A percentile compares a stretch with the other conserved stretches of the same genome.
phyloP scores from a whole-genome alignment of 2,329 filamentous ascomycete genomes.

The Aureobasidium pullulans region DNA sequence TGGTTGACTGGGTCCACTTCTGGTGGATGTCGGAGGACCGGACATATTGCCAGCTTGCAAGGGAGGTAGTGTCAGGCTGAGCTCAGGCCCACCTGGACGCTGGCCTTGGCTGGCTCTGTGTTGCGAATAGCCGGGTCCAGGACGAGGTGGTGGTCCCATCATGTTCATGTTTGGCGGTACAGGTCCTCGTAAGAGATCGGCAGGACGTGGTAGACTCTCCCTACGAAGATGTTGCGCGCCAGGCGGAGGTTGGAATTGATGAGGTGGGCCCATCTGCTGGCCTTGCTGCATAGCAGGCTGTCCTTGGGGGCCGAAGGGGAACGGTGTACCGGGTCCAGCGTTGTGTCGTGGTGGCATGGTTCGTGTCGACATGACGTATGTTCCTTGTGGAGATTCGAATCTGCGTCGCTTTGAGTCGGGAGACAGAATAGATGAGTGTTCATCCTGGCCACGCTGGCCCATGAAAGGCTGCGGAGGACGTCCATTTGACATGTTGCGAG shows the following conservation, averaged over 20 bases:
- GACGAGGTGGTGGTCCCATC: constrained; percentile 51
- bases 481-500: constrained; percentile 16
- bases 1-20: not conserved
- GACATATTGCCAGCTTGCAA: constrained; percentile 35
- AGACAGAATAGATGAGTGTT: constrained; percentile 39
- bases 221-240: constrained; percentile 22
- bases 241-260: constrained; percentile 27
- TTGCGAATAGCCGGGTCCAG: constrained; percentile 29
- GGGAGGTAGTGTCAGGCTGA: constrained; percentile 43
- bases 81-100: constrained; percentile 1
- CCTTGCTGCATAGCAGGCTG: constrained; percentile 18
- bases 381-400: constrained; percentile 41
- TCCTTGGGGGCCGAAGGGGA: constrained; percentile 22
- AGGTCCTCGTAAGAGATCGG: constrained; percentile 24
- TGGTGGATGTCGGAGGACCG: not conserved
- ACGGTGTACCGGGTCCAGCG: constrained; percentile 31
- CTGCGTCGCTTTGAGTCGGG: constrained; percentile 58
- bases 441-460: constrained; percentile 23
- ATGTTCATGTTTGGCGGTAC: constrained; percentile 33
- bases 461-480: constrained; percentile 6
- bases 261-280: constrained; percentile 36
- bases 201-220: constrained; percentile 39
- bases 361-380: constrained; percentile 34
- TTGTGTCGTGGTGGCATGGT: constrained; percentile 25
- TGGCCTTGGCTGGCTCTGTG: constrained; percentile 27